phyloP scores from a whole-genome alignment of 345 rosid species.

The Physaria fendleri region DNA sequence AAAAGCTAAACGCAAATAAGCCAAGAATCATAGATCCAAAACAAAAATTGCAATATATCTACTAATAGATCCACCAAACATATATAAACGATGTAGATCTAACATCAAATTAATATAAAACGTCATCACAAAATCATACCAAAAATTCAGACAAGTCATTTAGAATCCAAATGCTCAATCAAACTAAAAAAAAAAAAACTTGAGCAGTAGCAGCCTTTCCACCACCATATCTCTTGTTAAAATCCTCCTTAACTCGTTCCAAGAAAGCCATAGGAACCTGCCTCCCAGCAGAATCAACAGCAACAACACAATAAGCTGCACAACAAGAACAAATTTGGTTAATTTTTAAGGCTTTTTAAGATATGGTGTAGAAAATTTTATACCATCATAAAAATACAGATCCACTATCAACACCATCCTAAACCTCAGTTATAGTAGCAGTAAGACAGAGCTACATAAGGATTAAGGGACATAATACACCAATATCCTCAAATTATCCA shows the following conservation, averaged over 20 bases:
- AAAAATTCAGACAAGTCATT: too few species aligned
- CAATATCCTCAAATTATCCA: neutral
- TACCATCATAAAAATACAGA: neutral
- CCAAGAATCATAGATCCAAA: neutral
- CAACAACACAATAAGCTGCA: slow-evolving; percentile 94
- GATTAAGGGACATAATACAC: neutral
- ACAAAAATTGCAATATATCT: too few species aligned
- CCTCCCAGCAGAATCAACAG: slow-evolving; percentile 81
- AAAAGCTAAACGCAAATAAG: neutral
- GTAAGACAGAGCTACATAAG: slow-evolving; percentile 2
- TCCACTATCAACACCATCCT: neutral
- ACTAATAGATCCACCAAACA: too few species aligned
- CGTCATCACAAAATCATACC: too few species aligned
- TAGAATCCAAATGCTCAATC: too few species aligned
- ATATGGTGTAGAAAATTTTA: too few species aligned
- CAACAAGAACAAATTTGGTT: slow-evolving; percentile 3
- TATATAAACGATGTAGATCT: too few species aligned
- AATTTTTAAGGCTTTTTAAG: too few species aligned
- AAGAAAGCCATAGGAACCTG: slow-evolving; percentile 85
- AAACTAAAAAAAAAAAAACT: too few species aligned
- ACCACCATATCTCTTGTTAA: slow-evolving; percentile 77
- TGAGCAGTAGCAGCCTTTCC: slow-evolving; percentile 82
- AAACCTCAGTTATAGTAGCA: neutral
- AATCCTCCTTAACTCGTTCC: slow-evolving; percentile 90
- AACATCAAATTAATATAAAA: too few species aligned